These are phyloP conservation scores for Aspergillus sclerotiicarbonarius DNA, from an alignment of 495 filamentous ascomycete species.

Conservation along the genomic window DNA sequence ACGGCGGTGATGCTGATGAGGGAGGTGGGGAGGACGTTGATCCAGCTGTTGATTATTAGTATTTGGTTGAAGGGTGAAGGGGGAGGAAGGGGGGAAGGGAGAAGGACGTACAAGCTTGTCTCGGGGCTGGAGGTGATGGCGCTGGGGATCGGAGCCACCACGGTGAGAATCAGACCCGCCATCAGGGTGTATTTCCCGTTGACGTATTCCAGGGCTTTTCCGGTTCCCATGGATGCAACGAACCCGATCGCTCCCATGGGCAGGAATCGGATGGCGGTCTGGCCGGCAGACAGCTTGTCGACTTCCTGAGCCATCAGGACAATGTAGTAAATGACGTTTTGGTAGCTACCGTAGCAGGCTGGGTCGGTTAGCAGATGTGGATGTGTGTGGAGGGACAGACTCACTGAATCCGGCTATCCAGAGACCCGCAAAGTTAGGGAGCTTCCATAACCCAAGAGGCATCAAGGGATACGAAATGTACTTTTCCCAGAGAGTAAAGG, in stretches of 20 bases:
- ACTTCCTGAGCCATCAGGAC: conserved; percentile 37
- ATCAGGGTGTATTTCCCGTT: conserved; percentile 38
- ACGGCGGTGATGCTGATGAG: conserved; percentile 41
- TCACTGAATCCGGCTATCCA: conserved; percentile 41
- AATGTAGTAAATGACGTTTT: conserved; percentile 42
- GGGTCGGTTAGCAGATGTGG: conserved; percentile 22
- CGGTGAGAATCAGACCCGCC: conserved; percentile 27
- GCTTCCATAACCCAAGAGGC: conserved; percentile 35
- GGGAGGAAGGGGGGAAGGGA: background rate
- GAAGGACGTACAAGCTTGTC: conserved; percentile 25
- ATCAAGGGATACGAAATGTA: conserved; percentile 36
- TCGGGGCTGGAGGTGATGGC: conserved; percentile 27
- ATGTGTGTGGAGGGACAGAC: no score
- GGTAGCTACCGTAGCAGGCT: conserved; percentile 41
- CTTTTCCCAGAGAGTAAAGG: conserved; percentile 35
- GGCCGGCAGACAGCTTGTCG: conserved; percentile 29
- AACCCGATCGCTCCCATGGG: conserved; percentile 39
- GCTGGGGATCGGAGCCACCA: conserved; percentile 34
- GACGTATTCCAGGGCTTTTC: conserved; percentile 34
- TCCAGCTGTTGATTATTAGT: conserved; percentile 28
- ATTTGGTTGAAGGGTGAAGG: background rate
- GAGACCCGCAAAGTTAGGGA: conserved; percentile 37
- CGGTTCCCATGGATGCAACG: conserved; percentile 34
- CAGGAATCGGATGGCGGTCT: conserved; percentile 35
- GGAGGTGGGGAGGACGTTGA: conserved; percentile 35